Evolutionary conservation across 176 grass and related monocot species (phyloP), one percentile per base, ranked within the genome.

Genomic region (Oryza nivara): DNA sequence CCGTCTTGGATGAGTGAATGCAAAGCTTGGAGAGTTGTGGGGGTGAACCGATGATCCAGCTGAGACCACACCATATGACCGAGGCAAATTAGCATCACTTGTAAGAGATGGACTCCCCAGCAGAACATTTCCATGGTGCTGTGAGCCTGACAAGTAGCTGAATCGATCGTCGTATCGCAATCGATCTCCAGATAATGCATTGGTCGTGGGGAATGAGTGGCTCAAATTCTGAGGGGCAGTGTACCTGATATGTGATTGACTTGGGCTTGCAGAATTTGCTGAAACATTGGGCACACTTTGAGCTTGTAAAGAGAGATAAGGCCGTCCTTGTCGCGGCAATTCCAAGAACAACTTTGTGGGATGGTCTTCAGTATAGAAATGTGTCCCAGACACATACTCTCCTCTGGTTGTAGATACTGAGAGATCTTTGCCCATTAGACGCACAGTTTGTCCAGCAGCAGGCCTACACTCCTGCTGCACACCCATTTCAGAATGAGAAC

Each of bases 361-460:
- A 80, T 84, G n/a, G 23, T 51, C 79, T 79, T 66, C 49, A 43
- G 11, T 63, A 81, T 65, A 68, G 43, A 54, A 32, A 23, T 28
- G 65, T 84, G 52, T 70, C 20, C 73, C 85, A 35, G 78, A 45
- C 58, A 63, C 85, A 26, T 28, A 67, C 43, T 78, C 68, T 68
- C 56, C 67, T 80, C 79, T 85, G 49, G 14, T 67, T 36, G 43
- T 72, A 46, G 77, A 84, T 69, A 93, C 78, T 88, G 82, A 43
- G 70, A 93, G 78, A 88, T 88, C 82, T 79, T 90, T 81, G 70
- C 91, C 91, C 91, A 93, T 93, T 82, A 93, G 88, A 74, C 91
- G 91, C 80, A 93, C 14, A 13, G 69, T 93, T 47, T 82, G 91
- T 66, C 74, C 78, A 23, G 67, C 5, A 65, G 81, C 65, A 71